A percentile compares a stretch with the other conserved stretches of the same genome.
phyloP scores from a whole-genome alignment of 176 grass and related monocot genomes.

The Secale cereale region DNA sequence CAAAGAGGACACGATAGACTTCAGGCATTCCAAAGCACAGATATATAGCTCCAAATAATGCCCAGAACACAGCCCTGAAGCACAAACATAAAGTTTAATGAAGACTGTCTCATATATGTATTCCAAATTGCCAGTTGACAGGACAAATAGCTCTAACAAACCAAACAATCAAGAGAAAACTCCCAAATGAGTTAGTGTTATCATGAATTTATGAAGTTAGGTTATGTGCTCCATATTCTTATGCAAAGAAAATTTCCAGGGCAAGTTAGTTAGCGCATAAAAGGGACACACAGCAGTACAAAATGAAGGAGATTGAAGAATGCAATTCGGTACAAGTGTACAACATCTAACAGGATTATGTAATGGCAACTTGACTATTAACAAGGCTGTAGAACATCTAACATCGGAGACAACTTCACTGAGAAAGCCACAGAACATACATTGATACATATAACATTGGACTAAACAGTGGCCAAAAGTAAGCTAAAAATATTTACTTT shows the following conservation, averaged over 20 bases:
- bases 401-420: neutral
- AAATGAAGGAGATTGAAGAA: neutral
- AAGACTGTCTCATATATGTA: neutral
- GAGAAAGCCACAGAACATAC: neutral
- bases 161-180: neutral
- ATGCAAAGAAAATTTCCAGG: neutral
- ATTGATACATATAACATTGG: neutral
- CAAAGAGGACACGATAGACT: constrained; percentile 95
- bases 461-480: neutral
- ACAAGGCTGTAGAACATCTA: neutral
- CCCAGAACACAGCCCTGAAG: constrained; percentile 92
- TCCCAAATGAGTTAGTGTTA: neutral
- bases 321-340: neutral
- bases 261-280: neutral
- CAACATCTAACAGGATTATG: neutral
- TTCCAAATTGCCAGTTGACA: neutral
- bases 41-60: constrained; percentile 98
- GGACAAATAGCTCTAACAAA: neutral
- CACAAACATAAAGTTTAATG: constrained; percentile 10
- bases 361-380: neutral
- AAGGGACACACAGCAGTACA: neutral
- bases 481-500: neutral
- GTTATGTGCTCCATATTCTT: neutral
- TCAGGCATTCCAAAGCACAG: constrained; percentile 99
- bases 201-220: neutral